phyloP scores from a whole-genome alignment of 2,329 filamentous ascomycete genomes.

The Hypoxylon sp. region DNA sequence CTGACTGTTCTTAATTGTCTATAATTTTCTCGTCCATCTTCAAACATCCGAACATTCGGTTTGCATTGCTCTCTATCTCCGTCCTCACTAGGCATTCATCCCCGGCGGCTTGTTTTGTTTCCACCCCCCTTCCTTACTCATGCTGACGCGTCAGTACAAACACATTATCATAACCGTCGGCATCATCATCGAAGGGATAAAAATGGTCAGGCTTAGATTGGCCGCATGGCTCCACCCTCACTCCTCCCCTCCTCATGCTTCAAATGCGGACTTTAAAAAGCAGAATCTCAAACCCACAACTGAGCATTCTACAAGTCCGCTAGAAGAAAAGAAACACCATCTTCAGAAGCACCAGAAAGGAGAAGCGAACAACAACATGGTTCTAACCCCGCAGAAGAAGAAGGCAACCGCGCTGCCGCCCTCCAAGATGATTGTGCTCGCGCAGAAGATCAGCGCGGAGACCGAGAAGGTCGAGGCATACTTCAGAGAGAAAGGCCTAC shows the following conservation, averaged over 20 bases:
- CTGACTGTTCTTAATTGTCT: conserved; percentile 27
- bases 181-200: conserved; percentile 16
- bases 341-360: conserved; percentile 24
- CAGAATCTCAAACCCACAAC: conserved; percentile 20
- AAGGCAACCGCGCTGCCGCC: conserved; percentile 34
- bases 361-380: conserved; percentile 21
- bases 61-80: conserved; percentile 6
- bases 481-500: conserved; percentile 60
- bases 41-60: conserved; percentile 8
- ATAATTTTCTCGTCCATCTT: conserved; percentile 20
- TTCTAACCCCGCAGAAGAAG: conserved; percentile 14
- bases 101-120: conserved; percentile 32
- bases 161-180: conserved; percentile 20
- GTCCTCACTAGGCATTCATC: conserved; percentile 5
- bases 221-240: conserved; percentile 40
- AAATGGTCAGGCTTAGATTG: conserved; percentile 42
- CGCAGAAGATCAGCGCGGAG: conserved; percentile 63
- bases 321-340: conserved; percentile 29
- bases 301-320: conserved; percentile 19
- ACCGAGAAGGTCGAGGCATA: conserved; percentile 66
- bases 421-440: conserved; percentile 62
- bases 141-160: conserved; percentile 2
- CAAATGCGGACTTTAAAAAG: conserved; percentile 31
- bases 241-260: conserved; percentile 25
- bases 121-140: not conserved